Evolutionary conservation across 2,329 filamentous ascomycete genomes (phyloP).

Genomic region (Paraphoma sp.): DNA sequence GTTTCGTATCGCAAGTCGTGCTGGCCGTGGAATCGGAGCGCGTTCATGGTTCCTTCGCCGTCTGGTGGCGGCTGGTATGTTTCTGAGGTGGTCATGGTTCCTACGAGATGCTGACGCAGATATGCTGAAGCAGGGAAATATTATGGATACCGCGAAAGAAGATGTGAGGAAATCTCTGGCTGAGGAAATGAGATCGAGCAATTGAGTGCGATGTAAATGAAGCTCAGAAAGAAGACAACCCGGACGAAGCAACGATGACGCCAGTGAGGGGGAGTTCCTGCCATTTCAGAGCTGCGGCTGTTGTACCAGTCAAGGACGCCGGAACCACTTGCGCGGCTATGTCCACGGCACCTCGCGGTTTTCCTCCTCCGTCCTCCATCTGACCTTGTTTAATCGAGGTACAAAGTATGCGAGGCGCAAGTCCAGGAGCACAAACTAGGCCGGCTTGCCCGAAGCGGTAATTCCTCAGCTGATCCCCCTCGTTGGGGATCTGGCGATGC

Average conservation of each 20-base stretch:
- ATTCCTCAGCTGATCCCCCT: constrained; percentile 2
- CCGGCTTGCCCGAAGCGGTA: constrained; percentile 4
- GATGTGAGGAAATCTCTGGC: not conserved
- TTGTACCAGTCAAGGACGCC: not conserved
- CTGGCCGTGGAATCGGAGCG: constrained; percentile 55
- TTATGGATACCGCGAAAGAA: not conserved
- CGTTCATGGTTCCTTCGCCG: constrained; percentile 49
- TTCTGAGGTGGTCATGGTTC: constrained; percentile 9
- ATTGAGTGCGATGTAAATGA: not conserved
- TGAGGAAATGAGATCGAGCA: not conserved
- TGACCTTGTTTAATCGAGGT: not conserved
- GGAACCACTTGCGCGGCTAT: constrained; percentile 1
- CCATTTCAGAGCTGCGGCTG: not conserved
- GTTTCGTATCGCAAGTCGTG: constrained; percentile 52
- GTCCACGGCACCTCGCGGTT: not conserved
- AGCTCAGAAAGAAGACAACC: not conserved
- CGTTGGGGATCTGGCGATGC: not conserved
- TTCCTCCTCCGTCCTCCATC: not conserved
- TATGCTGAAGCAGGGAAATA: not conserved
- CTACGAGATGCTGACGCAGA: not conserved
- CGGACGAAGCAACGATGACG: not conserved
- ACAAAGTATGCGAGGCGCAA: not conserved
- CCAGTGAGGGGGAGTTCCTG: not conserved
- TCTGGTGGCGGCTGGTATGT: constrained; percentile 20
- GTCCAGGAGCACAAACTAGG: not conserved